Percentiles rank a stretch among this genome's conserved stretches.
These are phyloP conservation scores for Euphorbia tirucalli DNA, from an alignment of 345 rosid species.

Conservation along the genomic window DNA sequence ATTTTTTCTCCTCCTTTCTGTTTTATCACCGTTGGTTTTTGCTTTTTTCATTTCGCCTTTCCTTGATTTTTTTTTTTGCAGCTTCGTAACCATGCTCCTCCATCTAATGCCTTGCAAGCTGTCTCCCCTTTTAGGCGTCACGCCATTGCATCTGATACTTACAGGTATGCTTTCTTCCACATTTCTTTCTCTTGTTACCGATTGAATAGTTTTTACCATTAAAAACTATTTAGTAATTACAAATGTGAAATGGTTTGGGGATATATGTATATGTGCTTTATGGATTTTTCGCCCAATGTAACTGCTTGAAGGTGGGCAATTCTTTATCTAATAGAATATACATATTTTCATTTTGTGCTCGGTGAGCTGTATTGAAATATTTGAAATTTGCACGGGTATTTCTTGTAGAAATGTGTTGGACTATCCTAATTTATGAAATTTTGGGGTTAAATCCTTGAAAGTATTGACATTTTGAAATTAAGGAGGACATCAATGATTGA, in stretches of 20 bases:
- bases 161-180: constrained; percentile 32
- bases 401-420: too few species aligned
- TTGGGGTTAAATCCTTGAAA: not conserved
- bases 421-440: not conserved
- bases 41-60: not conserved
- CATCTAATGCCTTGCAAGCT: constrained; percentile 21
- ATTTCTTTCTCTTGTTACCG: not conserved
- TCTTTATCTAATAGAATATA: not conserved
- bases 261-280: too few species aligned
- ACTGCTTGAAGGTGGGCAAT: too few species aligned
- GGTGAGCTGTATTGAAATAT: not conserved
- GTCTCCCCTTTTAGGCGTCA: constrained; percentile 33
- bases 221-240: too few species aligned
- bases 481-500: too few species aligned
- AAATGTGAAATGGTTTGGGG: too few species aligned
- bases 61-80: constrained; percentile 4
- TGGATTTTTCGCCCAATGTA: too few species aligned
- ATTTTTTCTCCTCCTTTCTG: not conserved
- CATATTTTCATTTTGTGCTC: not conserved
- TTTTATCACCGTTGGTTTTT: not conserved
- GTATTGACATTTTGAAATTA: too few species aligned
- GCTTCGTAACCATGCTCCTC: constrained; percentile 38
- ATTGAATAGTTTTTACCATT: too few species aligned
- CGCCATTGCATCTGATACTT: constrained; percentile 40
- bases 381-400: too few species aligned